Conservation (phyloP, 2,329 filamentous ascomycete species). For the Xylaria sp. region DNA sequence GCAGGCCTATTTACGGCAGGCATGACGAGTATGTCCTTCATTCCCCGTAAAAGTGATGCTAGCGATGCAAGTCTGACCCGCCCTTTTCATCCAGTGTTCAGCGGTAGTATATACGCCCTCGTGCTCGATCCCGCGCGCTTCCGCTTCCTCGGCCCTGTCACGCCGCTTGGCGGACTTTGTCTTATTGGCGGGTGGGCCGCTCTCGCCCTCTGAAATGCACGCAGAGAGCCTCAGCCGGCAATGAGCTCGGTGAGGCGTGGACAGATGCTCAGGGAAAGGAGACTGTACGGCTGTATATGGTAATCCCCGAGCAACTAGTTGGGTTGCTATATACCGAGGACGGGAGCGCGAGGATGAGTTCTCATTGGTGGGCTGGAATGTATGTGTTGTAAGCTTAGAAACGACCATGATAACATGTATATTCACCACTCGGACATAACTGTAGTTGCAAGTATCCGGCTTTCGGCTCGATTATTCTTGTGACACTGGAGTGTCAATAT, state of each 20-base stretch:
- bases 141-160: conserved; percentile 66
- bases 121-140: conserved; percentile 66
- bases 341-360: background rate
- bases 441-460: background rate
- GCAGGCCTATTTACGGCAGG: conserved; percentile 66
- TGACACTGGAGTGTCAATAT: background rate
- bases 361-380: background rate
- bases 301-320: background rate
- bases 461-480: background rate
- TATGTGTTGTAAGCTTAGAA: background rate
- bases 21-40: conserved; percentile 53
- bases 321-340: too few relatives aligned
- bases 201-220: conserved; percentile 40
- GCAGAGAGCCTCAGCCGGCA: too few relatives aligned
- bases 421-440: conserved; percentile 8
- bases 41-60: too few relatives aligned
- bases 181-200: conserved; percentile 69
- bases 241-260: background rate
- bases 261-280: background rate
- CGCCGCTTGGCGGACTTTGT: conserved; percentile 67
- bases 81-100: conserved; percentile 58
- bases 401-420: background rate
- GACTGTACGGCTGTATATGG: too few relatives aligned
- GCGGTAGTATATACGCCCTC: conserved; percentile 68
- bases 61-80: background rate